Conservation (phyloP, 371 early-diverging fungal genomes). For the Circinella umbellata region DNA sequence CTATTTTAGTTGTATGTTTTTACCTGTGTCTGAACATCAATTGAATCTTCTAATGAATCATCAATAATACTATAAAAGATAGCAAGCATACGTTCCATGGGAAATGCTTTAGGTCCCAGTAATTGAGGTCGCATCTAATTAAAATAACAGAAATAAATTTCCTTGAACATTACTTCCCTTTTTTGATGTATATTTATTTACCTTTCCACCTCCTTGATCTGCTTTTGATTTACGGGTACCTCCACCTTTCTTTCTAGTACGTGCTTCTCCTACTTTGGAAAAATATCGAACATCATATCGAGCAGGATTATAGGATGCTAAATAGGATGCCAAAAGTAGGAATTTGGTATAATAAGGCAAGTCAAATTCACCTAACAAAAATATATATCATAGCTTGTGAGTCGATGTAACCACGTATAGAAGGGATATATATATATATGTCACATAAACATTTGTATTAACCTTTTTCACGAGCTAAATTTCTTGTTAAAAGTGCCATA, state of each 20-base stretch:
- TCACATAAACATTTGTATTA: slow-evolving; percentile 1
- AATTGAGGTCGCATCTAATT: slow-evolving; percentile 81
- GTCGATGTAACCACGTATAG: too few relatives aligned
- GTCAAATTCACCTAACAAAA: slow-evolving; percentile 53
- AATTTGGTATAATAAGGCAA: slow-evolving; percentile 84
- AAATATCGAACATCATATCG: slow-evolving; percentile 86
- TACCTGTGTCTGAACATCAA: slow-evolving; percentile 81
- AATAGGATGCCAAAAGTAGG: slow-evolving; percentile 84
- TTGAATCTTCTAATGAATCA: slow-evolving; percentile 68
- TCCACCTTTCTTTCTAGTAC: slow-evolving; percentile 56
- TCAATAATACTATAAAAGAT: slow-evolving; percentile 91
- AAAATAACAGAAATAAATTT: not conserved
- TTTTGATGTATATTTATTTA: slow-evolving; percentile 9
- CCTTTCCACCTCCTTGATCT: slow-evolving; percentile 50
- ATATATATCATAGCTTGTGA: too few relatives aligned
- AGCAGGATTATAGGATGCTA: slow-evolving; percentile 94
- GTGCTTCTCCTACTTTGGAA: slow-evolving; percentile 61
- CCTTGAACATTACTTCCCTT: not conserved
- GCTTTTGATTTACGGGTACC: slow-evolving; percentile 46
- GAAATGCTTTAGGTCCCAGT: slow-evolving; percentile 88
- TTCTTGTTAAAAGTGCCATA: slow-evolving; percentile 17
- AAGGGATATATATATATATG: too few relatives aligned
- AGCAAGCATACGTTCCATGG: slow-evolving; percentile 92
- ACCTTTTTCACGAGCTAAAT: slow-evolving; percentile 23
- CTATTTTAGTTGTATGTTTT: too few relatives aligned